Base-by-base conservation (phyloP, 495 filamentous ascomycete genomes). In the Barbatosphaeria neglecta region DNA sequence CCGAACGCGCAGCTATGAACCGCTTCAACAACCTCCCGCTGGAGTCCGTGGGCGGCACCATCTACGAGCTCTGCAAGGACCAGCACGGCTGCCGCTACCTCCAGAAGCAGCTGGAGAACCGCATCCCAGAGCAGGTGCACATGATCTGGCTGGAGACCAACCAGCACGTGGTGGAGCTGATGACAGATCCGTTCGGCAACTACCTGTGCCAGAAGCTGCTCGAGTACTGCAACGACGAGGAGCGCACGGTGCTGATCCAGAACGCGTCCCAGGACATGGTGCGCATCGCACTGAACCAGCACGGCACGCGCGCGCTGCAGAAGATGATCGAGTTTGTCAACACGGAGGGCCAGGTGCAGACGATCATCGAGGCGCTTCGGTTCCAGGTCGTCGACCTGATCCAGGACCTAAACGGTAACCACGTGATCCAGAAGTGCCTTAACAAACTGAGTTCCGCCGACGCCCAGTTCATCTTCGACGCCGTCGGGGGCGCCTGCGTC, bases 241-340 rank as follows among this genome's bases (percentile, higher is more conserved):
- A 98, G 68, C 87, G 92, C 40, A 96, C 90, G 40, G 82, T 82
- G 22, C 73, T 98, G 25, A 87, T 98, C 56, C 80, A 89, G 59
- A 94, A 92, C 56, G 87, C 92, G 11, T 76, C 87, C 9, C 74
- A 80, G 9, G 77, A 88, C 42, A 81, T 98, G 63, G 88, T 94
- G 20, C 78, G 80, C 46, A 96, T 96, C 60, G 92, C 93, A 7
- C 67, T 96, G 44, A 97, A 97, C 63, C 87, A 93, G 67, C 92
- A 98, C 65, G 92, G 92, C 48, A 98, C 92, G 33, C 79, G 92
- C 24, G 92, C 92, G 52, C 66, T 98, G 47, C 92, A 98, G 67
- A 97, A 96, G 74, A 98, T 98, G 92, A 97, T 98, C 50, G 92
- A 98, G 60, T 90, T 84, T 55, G 86, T 98, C 54, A 82, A 84